Percentiles rank a stretch among this genome's conserved stretches.
These are phyloP conservation scores for Colletotrichum graminicola DNA, from an alignment of 2,329 filamentous ascomycete genomes.

Conservation along the genomic window DNA sequence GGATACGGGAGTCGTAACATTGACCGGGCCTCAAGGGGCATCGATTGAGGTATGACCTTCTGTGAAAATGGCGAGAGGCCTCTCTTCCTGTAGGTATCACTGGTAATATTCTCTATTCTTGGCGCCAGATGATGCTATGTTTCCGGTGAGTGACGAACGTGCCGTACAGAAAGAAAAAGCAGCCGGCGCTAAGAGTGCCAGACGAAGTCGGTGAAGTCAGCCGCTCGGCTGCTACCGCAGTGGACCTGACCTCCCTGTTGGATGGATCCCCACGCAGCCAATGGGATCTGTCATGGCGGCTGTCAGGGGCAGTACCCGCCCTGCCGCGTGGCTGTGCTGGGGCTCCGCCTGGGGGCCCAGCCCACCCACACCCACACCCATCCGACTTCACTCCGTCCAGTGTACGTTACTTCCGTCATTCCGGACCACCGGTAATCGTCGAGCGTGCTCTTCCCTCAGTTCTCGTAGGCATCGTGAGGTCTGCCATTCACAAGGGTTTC, in stretches of 20 bases:
- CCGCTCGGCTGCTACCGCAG: conserved; percentile 31
- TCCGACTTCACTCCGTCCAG: conserved; percentile 37
- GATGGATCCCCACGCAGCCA: background rate
- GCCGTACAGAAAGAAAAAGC: background rate
- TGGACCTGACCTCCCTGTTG: background rate
- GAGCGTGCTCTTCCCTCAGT: background rate
- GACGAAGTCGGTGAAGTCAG: conserved; percentile 13
- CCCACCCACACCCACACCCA: background rate
- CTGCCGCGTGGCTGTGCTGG: conserved; percentile 33
- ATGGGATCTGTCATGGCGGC: conserved; percentile 5
- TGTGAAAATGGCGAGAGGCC: background rate
- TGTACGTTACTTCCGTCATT: background rate
- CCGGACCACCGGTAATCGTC: conserved; percentile 8
- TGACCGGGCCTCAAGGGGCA: background rate
- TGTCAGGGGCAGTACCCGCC: conserved; percentile 15
- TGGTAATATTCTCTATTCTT: background rate
- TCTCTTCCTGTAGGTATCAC: background rate
- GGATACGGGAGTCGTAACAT: background rate
- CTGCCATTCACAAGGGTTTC: background rate
- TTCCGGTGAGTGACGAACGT: conserved; percentile 2
- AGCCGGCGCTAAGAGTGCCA: background rate
- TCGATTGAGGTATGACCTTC: background rate
- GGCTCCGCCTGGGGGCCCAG: conserved; percentile 6
- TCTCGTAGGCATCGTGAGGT: conserved; percentile 3
- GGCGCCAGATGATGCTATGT: background rate